These are phyloP conservation scores for Zygnema circumcarinatum DNA, from an alignment of 139 green algal species.

Conservation along the genomic window DNA sequence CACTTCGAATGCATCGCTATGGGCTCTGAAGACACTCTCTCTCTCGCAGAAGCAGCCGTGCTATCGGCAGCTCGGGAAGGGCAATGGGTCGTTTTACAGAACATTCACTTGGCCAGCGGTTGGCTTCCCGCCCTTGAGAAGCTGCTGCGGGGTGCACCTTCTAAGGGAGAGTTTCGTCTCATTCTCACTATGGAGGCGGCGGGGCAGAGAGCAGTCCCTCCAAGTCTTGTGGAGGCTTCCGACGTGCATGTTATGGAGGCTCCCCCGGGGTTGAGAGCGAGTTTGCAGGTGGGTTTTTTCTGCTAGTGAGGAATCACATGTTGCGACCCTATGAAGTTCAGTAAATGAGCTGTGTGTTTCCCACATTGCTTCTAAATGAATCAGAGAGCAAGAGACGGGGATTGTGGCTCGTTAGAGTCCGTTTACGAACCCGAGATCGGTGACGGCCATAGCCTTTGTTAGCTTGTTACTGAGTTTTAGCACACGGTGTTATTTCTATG, in stretches of 20 bases:
- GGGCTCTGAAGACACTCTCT: conserved; percentile 25
- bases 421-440: no score
- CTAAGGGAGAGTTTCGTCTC: conserved; percentile 32
- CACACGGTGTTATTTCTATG: no score
- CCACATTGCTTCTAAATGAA: no score
- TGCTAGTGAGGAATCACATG: no score
- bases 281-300: conserved; percentile 25
- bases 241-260: conserved; percentile 32
- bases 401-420: no score
- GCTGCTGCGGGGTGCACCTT: neutral
- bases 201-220: neutral
- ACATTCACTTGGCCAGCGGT: conserved; percentile 58
- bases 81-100: conserved; percentile 90
- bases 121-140: conserved; percentile 23
- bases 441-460: no score
- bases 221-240: conserved; percentile 23
- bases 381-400: no score
- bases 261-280: conserved; percentile 17
- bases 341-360: no score
- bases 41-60: conserved; percentile 12
- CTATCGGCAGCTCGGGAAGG: conserved; percentile 70
- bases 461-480: no score
- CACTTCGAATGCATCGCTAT: conserved; percentile 21
- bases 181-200: conserved; percentile 46
- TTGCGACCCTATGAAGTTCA: no score